phyloP scores from a whole-genome alignment of 1,139 yeast genomes.

The Candida buenavistaensis region DNA sequence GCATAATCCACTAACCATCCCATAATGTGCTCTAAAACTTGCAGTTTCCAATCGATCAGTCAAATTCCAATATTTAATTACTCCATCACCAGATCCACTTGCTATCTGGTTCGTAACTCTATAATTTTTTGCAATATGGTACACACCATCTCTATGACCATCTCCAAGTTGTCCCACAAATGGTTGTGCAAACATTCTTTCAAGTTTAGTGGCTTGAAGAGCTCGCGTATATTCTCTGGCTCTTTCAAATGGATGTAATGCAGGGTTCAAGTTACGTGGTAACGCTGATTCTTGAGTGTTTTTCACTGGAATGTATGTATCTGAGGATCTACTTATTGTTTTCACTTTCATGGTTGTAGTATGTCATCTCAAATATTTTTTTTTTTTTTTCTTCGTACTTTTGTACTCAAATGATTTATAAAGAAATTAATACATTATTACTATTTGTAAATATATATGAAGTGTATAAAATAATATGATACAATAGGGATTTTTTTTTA shows the following conservation, averaged over 20 bases:
- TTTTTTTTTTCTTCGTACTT: no score
- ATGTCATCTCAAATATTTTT: background rate
- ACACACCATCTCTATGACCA: conserved; percentile 97
- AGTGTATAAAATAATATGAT: no score
- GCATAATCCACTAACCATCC: conserved; percentile 83
- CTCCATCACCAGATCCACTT: conserved; percentile 94
- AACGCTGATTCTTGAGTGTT: conserved; percentile 85
- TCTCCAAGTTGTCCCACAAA: conserved; percentile 92
- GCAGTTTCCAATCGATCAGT: conserved; percentile 69
- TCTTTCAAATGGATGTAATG: conserved; percentile 93
- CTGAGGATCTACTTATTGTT: conserved; percentile 87
- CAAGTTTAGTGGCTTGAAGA: conserved; percentile 90
- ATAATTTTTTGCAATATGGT: conserved; percentile 79
- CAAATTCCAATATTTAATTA: conserved; percentile 90
- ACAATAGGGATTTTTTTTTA: no score
- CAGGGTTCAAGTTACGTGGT: conserved; percentile 91
- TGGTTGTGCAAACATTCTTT: conserved; percentile 97
- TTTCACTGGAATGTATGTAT: conserved; percentile 86
- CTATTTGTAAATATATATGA: background rate
- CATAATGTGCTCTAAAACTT: conserved; percentile 86
- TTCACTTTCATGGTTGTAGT: conserved; percentile 67
- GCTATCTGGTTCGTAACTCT: conserved; percentile 73
- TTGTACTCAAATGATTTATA: no score
- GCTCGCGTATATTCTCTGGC: conserved; percentile 97
- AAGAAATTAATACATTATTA: background rate